phyloP scores from a whole-genome alignment of 768 basidiomycete genomes.

The Termitomyces sp. region DNA sequence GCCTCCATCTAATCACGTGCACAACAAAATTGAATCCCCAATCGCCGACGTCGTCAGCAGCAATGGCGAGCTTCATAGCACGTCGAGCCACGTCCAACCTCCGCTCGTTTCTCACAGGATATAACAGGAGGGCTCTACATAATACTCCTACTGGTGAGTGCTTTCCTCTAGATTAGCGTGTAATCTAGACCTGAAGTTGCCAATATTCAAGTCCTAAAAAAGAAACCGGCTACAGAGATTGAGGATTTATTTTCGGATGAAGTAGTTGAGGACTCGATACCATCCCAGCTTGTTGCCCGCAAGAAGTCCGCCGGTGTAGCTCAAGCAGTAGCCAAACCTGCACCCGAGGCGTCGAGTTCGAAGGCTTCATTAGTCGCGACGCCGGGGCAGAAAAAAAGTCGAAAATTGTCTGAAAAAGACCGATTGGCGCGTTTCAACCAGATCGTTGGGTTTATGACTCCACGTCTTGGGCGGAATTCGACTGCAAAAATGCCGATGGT shows the following conservation, averaged over 20 bases:
- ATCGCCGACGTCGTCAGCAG: neutral
- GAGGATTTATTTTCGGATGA: slow-evolving; percentile 15
- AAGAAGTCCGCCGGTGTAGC: neutral
- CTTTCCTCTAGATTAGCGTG: neutral
- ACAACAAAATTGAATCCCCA: neutral
- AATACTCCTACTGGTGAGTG: slow-evolving; percentile 11
- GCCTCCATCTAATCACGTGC: neutral
- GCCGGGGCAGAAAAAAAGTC: neutral
- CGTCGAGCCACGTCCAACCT: slow-evolving; percentile 2
- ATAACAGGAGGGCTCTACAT: slow-evolving; percentile 7
- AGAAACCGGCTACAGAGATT: slow-evolving; percentile 11
- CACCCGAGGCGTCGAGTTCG: neutral
- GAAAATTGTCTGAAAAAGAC: slow-evolving; percentile 1
- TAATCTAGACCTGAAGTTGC: neutral
- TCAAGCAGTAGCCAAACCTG: neutral
- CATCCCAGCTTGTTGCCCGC: neutral
- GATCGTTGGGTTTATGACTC: slow-evolving; percentile 5
- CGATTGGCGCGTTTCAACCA: slow-evolving; percentile 5
- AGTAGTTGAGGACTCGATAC: slow-evolving; percentile 5
- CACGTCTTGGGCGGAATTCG: neutral
- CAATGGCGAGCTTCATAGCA: slow-evolving; percentile 10
- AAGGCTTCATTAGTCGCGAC: neutral
- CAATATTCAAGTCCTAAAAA: slow-evolving; percentile 10
- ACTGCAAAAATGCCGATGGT: slow-evolving; percentile 17
- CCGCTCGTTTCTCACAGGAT: neutral